Evolutionary conservation across 2,329 filamentous ascomycete species (phyloP), one percentile per base, ranked within the genome.

Genomic region (Fusarium veterinarium): DNA sequence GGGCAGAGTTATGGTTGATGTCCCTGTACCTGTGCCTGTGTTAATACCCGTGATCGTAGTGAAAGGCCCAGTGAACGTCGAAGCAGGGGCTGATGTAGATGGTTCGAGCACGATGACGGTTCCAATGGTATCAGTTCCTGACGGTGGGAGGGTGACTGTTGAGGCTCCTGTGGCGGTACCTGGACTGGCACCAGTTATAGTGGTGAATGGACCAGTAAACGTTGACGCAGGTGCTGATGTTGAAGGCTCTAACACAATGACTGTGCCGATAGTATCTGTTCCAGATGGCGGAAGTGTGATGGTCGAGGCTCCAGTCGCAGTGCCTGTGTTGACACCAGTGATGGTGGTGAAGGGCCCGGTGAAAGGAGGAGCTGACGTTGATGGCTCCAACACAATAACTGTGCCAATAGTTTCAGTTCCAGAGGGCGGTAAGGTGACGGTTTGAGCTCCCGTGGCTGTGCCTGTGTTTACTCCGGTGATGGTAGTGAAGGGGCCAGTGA

Each of bases 61-160:
- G 7, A 19, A 60, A 3, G 57, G 35, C 28, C 31, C 48, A 2
- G 45, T 48, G 9, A 48, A 48, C 5, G 20, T 11, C 4, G 45
- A 48, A 31, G 45, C 28, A 8, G 28, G 3, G 20, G 9, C 45
- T 31, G 45, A 48, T 17, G 45, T 48, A 23, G 45, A 31, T 17
- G 59, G 59, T 17, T 62, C 59, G 4, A 58, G 23, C 6, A 58
- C 33, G n/a, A 58, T 62, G 14, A 58, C 41, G 3, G 59, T 60
- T 30, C 58, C 58, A 19, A 31, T 60, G 2, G 56, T 13, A 25
- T 51, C 56, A 1, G 42, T 59, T 13, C 56, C 56, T 6, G 56
- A 59, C 1, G 56, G 42, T 20, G 42, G 33, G 8, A 49, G 25
- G 1, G 56, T 59, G 0, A 59, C 20, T 3, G 56, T 48, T 17